Base-by-base conservation (phyloP, 306 rosid species). In the Cucurbita maxima region DNA sequence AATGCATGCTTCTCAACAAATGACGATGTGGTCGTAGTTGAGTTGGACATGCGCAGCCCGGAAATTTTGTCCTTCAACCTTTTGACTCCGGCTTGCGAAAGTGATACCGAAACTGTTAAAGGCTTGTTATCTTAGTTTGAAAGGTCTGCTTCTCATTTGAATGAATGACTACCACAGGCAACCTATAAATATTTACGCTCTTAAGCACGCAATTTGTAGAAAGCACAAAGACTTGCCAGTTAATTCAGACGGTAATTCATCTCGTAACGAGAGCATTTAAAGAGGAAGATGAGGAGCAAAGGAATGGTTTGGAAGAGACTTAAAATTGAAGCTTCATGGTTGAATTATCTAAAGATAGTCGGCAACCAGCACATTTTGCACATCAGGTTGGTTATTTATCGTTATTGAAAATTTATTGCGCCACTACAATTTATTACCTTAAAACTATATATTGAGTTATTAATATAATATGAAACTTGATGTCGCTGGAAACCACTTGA, bases 141-240 rank as follows among this genome's bases (percentile, higher is more conserved):
- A 7, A 63, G 20, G 16, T 55, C 68, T 71, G 79, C 48, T 73
- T 83, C 86, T 62, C 70, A 82, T 70, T 44, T 57, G 80, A 83
- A 76, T 25, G 87, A 74, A 74, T 45, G 87, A 64, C 55, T 74
- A 69, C 55, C 81, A 83, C 71, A 76, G 77, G 75, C 84, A 76
- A 79, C 60, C 76, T 7, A 64, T 36, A 54, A 77, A 82, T 79
- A 86, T 82, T 73, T 83, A 79, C 82, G 54, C 84, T 79, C 87
- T 91, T 30, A 87, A 83, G 77, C 88, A 30, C 78, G 87, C 97
- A 15, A 86, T 84, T 81, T 76, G 58, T 58, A 87, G 96, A 81
- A 87, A 89, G 77, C 90, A 89, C 88, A 86, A 77, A 81, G 93
- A 80, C 50, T 60, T 82, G 45, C 61, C 75, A 40, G 79, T 82